Percentiles rank a stretch among this genome's conserved stretches.
Conservation (phyloP, 305 asterid species). For the Salvia sclarea region DNA sequence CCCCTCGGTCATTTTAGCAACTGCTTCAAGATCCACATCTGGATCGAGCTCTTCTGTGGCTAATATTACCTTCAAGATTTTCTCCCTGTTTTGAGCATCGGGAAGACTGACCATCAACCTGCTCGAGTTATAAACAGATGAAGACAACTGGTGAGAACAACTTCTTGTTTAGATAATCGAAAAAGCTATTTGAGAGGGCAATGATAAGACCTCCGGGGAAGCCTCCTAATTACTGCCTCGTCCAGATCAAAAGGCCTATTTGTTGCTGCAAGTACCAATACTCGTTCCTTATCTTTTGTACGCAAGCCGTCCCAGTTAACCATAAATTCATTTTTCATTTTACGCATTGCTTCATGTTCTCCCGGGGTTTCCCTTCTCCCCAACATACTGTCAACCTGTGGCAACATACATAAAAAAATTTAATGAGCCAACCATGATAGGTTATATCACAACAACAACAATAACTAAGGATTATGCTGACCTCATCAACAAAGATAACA, state of each 20-base stretch:
- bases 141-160: not conserved
- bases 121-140: slow-evolving; percentile 27
- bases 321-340: slow-evolving; percentile 96
- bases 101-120: slow-evolving; percentile 93
- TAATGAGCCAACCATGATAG: not conserved
- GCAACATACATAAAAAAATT: not conserved
- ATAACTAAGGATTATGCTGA: slow-evolving; percentile 33
- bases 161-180: slow-evolving; percentile 2
- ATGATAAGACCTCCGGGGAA: slow-evolving; percentile 63
- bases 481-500: slow-evolving; percentile 92
- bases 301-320: slow-evolving; percentile 96
- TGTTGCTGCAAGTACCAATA: slow-evolving; percentile 88
- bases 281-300: slow-evolving; percentile 91
- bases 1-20: slow-evolving; percentile 85
- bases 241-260: slow-evolving; percentile 93
- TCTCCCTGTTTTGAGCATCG: slow-evolving; percentile 65
- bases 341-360: slow-evolving; percentile 96
- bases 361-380: slow-evolving; percentile 90
- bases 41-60: slow-evolving; percentile 68
- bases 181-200: not conserved
- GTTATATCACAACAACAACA: not conserved
- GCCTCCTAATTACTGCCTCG: slow-evolving; percentile 95
- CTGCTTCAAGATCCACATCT: slow-evolving; percentile 60
- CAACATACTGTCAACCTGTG: slow-evolving; percentile 89
- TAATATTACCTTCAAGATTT: slow-evolving; percentile 67